Evolutionary conservation across 1,284 basidiomycete genomes (phyloP), one percentile per base, ranked within the genome.

Genomic region (Laetiporus sulphureus): DNA sequence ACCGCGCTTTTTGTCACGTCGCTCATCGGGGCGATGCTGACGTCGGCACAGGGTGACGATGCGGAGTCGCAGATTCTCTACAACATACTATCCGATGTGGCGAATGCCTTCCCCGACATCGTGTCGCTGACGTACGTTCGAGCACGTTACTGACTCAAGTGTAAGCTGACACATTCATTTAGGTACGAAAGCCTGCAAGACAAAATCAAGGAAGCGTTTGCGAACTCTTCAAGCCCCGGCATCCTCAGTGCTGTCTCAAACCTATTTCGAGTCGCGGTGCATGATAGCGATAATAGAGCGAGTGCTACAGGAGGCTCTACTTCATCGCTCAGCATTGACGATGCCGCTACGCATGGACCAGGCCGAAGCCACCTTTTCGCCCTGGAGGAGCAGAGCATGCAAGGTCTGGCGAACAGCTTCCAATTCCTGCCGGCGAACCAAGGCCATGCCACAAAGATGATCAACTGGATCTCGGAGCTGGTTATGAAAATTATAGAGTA

Each of bases 111-210:
- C 63, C 89, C 89, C 1, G 85, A 91, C 18, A 73, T 81, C 10
- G 69, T 90, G n/a, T 69, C 77, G 3, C 72, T 88, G 60, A 73
- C 78, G 86, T 90, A 63, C 52, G 86, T 75, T 25, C 34, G 31
- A 18, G 51, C 39, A 22, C 35, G 23, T n/a, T 37, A 37, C 41
- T 35, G 4, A 35, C 24, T 21, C 23, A 43, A 15, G 36, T 49
- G 11, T 8, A 21, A 5, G 18, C 48, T 51, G 32, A 51, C 39
- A 27, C 35, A 38, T 43, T 38, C 21, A 24, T 32, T 6, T 47
- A 91, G 88, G 12, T 91, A 89, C 54, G 88, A 91, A 45, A 74
- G 74, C 33, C 58, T 92, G 36, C 79, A 89, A 55, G 87, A 90
- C 40, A 79, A 79, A 47, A 79, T 92, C 57, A 81, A 79, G 48